Evolutionary conservation across 2,329 filamentous ascomycete species (phyloP), one percentile per base, ranked within the genome.

Genomic region (Exserohilum turcica): DNA sequence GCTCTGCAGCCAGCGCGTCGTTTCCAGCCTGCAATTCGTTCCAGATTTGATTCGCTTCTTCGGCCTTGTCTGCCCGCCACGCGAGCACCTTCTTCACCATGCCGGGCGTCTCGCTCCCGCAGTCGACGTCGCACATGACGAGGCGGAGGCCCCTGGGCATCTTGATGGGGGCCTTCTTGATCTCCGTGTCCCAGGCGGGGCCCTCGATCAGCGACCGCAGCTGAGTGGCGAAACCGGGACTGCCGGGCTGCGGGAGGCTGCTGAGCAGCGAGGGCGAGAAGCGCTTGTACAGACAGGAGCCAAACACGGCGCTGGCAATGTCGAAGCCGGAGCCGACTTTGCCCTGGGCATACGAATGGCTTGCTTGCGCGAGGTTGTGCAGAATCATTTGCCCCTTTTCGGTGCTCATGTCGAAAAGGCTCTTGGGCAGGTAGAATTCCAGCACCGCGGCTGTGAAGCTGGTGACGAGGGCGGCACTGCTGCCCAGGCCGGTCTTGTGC

Each of bases 241-340:
- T 75, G 1, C 87, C 88, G 0, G 87, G 81, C 56, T 90, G 86
- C 0, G 88, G 88, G 4, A 95, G 75, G 1, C 74, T 76, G 46
- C 82, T 79, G 1, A 99, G 81, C 10, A 96, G 80, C 0, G 82
- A 78, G 0, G 94, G 92, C 0, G 90, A 93, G 78, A 99, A 99
- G n/a, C 94, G 88, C 16, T 89, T 85, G 80, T 99, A 99, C 9
- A 89, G 80, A 72, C 91, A 96, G 13, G 90, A 92, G 13, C 94
- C 94, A 74, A 91, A 97, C 13, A 96, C 91, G 15, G 94, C 94
- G 21, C 90, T 88, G 0, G 93, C 94, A 46, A 99, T 89, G 72
- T 99, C 94, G 73, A 99, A 99, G 16, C 94, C 94, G 0, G 90
- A 94, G 43, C 94, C 94, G 15, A 99, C 87, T 76, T 99, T 99